Base-by-base conservation (phyloP, 2,329 filamentous ascomycete genomes). In the Botrytis hyacinthi region DNA sequence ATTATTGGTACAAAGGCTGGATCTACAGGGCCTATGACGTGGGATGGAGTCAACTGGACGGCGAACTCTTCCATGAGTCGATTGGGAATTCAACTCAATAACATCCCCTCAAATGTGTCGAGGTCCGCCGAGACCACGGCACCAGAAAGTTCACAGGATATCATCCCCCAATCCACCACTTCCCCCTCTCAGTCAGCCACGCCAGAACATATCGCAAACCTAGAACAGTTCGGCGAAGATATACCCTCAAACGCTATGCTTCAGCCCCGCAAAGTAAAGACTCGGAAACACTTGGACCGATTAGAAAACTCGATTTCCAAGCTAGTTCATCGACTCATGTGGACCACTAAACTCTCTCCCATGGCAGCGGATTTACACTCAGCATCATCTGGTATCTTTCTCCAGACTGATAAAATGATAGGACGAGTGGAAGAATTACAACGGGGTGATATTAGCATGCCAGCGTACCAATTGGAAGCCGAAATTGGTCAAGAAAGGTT, bases 281-380 rank as follows among this genome's bases (percentile, higher is more conserved):
- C 18, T 18, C 66, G 37, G n/a, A 7, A 74, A 29, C 77, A 81
- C 68, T n/a, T 79, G 29, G 71, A 76, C 32, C 76, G 73, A 63
- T 73, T 77, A 70, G 76, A 78, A 63, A 62, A 69, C 26, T 77
- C 74, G 72, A 71, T 77, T 61, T 60, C 76, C 46, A 77, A 70
- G 29, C 76, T 81, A 22, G 78, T 80, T 14, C 71, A 74, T 42
- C 68, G 74, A 26, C 69, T 81, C 8, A 69, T 81, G 12, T 22
- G 46, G 8, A 57, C 68, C 32, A 77, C 74, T 4, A 76, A 74
- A 9, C 40, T 14, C 26, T 73, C 71, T 32, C 48, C 75, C 42
- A 32, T 70, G 22, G 57, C 69, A 20, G 57, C 59, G 14, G 40
- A 44, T 40, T 32, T 54, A 42, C 70, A 57, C 66, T 68, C 61